Evolutionary conservation across 1,284 basidiomycete species (phyloP).

Genomic region (Anthracocystis setariae): DNA sequence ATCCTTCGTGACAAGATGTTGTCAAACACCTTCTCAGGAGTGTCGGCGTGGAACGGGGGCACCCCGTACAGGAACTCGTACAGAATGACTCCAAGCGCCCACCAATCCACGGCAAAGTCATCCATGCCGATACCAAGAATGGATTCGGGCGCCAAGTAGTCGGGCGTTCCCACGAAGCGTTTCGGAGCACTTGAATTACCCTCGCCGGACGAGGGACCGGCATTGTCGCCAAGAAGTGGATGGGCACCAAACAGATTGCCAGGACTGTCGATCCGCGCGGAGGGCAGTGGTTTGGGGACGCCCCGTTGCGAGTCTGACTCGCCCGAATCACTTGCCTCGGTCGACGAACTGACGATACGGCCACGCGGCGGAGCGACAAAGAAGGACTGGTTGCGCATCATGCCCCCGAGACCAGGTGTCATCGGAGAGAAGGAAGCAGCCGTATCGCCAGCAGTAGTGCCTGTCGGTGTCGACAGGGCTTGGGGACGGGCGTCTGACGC

Average conservation of each 20-base stretch:
- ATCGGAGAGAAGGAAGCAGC: constrained; percentile 49
- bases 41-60: constrained; percentile 96
- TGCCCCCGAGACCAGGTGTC: constrained; percentile 47
- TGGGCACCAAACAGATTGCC: constrained; percentile 51
- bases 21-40: constrained; percentile 96
- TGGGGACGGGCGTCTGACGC: constrained; percentile 31
- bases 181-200: constrained; percentile 70
- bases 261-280: constrained; percentile 58
- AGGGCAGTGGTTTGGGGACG: constrained; percentile 42
- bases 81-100: constrained; percentile 97
- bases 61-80: constrained; percentile 98
- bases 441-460: constrained; percentile 46
- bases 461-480: constrained; percentile 36
- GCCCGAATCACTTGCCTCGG: constrained; percentile 58
- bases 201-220: constrained; percentile 70
- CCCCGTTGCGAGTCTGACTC: constrained; percentile 46
- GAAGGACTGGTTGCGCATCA: constrained; percentile 55
- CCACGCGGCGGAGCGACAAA: constrained; percentile 49
- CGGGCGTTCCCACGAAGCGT: constrained; percentile 89
- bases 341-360: constrained; percentile 53
- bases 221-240: constrained; percentile 45
- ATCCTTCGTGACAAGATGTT: constrained; percentile 96
- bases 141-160: constrained; percentile 95
- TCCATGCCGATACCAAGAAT: constrained; percentile 95
- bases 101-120: constrained; percentile 97